Base-by-base conservation (phyloP, 176 grass and related monocot genomes). In the Saccharum officinarum region DNA sequence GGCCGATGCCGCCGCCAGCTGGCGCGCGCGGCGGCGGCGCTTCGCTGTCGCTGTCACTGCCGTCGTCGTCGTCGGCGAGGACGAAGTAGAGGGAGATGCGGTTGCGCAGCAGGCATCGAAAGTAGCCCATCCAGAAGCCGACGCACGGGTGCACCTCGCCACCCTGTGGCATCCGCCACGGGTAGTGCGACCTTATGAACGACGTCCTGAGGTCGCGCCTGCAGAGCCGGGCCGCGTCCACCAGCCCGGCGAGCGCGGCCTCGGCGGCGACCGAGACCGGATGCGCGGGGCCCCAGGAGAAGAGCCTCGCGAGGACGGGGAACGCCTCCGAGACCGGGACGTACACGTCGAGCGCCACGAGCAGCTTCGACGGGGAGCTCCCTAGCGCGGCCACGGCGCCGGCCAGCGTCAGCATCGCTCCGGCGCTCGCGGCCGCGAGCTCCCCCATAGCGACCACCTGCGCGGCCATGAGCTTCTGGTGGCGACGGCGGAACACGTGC, bases 131-230 rank as follows among this genome's bases (percentile, higher is more conserved):
- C 83, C 83, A 90, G 83, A 78, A 83, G 4, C 25, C 73, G 26
- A 90, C 66, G 73, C 88, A 90, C 25, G 88, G 88, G 79, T 86
- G 88, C 34, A 86, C 83, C 73, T 86, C 88, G 42, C 88, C 88
- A 55, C 44, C 66, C 79, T 86, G 73, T 34, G 83, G 88, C 83
- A 90, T 82, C 54, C 83, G 78, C 88, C 79, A 90, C 55, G 65
- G 83, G 78, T 86, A 86, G 78, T 86, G 64, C 42, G 65, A 14
- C 13, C 65, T 42, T 4, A 90, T 77, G 78, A 71, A 82, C 10
- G 25, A 80, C 18, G 31, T 2, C 12, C 41, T 10, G 34, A 82
- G 88, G 88, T 67, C 79, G 20, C 55, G 54, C 18, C 62, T 2
- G 73, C 88, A 90, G 13, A 66, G 23, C 20, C 83, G 54, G 34